A percentile compares a stretch with the other conserved stretches of the same genome.
phyloP scores from a whole-genome alignment of 176 grass and related monocot species.

The Rhynchospora pubera region DNA sequence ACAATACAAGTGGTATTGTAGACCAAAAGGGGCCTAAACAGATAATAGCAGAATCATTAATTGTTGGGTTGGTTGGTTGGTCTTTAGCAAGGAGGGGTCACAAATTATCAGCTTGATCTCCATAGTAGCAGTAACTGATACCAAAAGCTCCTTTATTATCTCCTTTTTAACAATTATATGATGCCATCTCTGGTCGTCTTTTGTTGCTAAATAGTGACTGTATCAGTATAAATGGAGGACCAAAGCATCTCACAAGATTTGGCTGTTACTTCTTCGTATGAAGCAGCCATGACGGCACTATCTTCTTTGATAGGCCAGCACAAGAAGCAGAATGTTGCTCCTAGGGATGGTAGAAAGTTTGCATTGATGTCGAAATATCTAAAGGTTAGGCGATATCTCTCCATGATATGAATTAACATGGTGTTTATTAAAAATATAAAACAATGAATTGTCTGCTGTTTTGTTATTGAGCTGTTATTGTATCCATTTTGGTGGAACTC shows the following conservation, averaged over 20 bases:
- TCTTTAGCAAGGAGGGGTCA: neutral
- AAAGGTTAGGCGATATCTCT: conserved; percentile 22
- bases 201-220: neutral
- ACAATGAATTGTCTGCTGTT: neutral
- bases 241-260: neutral
- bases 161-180: neutral
- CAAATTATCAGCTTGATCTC: neutral
- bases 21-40: no score
- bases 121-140: neutral
- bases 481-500: neutral
- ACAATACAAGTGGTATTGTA: neutral
- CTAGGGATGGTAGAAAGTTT: conserved; percentile 17
- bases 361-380: conserved; percentile 28
- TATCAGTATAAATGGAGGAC: conserved; percentile 22
- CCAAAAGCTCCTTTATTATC: neutral
- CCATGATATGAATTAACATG: neutral
- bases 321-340: conserved; percentile 1
- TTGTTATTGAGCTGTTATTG: neutral
- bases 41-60: neutral
- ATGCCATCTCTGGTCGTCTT: neutral
- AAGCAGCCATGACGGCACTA: conserved; percentile 39
- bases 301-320: conserved; percentile 33
- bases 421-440: neutral
- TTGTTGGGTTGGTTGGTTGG: neutral
- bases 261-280: conserved; percentile 32